A percentile compares a stretch with the other conserved stretches of the same genome.
Evolutionary conservation across 805 yeast genomes (phyloP).

Genomic region (Kodamaea jinghongensis): DNA sequence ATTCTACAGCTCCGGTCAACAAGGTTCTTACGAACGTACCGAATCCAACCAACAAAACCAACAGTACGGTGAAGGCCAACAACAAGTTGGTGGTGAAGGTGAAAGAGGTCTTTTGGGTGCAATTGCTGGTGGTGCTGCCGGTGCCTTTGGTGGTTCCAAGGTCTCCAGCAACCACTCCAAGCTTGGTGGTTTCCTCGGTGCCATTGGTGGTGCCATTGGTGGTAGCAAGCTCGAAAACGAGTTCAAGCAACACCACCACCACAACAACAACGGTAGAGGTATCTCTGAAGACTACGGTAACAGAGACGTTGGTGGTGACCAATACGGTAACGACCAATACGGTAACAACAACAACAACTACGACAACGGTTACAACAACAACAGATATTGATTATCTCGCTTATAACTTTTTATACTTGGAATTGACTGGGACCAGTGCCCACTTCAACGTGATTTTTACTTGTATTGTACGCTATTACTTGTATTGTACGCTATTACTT

Average conservation of each 20-base stretch:
- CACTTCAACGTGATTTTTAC: too few species aligned
- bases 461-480: too few species aligned
- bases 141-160: conserved; percentile 28
- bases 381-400: conserved; percentile 9
- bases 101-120: conserved; percentile 27
- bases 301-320: conserved; percentile 6
- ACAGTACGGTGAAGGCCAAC: conserved; percentile 8
- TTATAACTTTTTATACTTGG: too few species aligned
- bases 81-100: conserved; percentile 19
- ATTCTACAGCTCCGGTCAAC: conserved; percentile 24
- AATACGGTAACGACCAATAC: neutral
- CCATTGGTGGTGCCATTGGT: conserved; percentile 27
- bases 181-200: conserved; percentile 29
- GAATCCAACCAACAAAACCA: conserved; percentile 10
- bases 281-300: conserved; percentile 6
- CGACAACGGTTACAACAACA: conserved; percentile 9
- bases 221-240: conserved; percentile 28
- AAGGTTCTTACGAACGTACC: conserved; percentile 17
- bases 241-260: conserved; percentile 16
- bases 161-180: conserved; percentile 25
- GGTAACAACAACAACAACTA: conserved; percentile 7
- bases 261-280: conserved; percentile 7
- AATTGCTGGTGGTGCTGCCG: conserved; percentile 31
- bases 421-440: too few species aligned
- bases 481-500: too few species aligned